These are phyloP conservation scores for Cladorrhinum samala DNA, from an alignment of 495 filamentous ascomycete genomes.

Conservation along the genomic window DNA sequence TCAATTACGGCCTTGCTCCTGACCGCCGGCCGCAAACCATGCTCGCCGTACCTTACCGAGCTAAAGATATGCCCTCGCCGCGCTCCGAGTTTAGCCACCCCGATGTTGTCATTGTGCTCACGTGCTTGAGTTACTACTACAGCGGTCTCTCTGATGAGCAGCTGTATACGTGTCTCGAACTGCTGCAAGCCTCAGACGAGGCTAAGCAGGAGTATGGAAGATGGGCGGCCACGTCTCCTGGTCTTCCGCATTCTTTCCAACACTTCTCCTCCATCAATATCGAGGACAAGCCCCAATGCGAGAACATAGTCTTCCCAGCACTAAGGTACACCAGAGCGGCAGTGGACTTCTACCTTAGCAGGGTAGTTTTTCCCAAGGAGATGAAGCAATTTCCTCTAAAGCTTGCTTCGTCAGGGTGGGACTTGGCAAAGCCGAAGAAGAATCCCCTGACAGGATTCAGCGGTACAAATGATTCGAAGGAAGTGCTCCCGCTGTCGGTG, in stretches of 20 bases:
- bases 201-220: slow-evolving; percentile 44
- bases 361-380: slow-evolving; percentile 60
- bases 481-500: slow-evolving; percentile 51
- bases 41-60: slow-evolving; percentile 65
- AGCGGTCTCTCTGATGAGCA: slow-evolving; percentile 51
- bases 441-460: slow-evolving; percentile 61
- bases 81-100: slow-evolving; percentile 70
- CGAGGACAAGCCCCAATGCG: slow-evolving; percentile 41
- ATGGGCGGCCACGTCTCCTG: slow-evolving; percentile 42
- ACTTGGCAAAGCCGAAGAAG: slow-evolving; percentile 45
- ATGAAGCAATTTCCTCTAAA: slow-evolving; percentile 59
- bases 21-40: slow-evolving; percentile 35
- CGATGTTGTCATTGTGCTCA: slow-evolving; percentile 62
- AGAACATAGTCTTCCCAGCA: slow-evolving; percentile 41
- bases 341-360: slow-evolving; percentile 58
- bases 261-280: slow-evolving; percentile 55
- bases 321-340: slow-evolving; percentile 46
- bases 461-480: slow-evolving; percentile 63
- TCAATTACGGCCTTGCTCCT: slow-evolving; percentile 58
- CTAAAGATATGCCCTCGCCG: slow-evolving; percentile 58
- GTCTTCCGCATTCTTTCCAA: slow-evolving; percentile 34
- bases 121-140: slow-evolving; percentile 65
- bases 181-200: slow-evolving; percentile 51
- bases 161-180: slow-evolving; percentile 41
- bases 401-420: slow-evolving; percentile 64